phyloP scores from a whole-genome alignment of 805 yeast genomes.

The Pichia membranifaciens region DNA sequence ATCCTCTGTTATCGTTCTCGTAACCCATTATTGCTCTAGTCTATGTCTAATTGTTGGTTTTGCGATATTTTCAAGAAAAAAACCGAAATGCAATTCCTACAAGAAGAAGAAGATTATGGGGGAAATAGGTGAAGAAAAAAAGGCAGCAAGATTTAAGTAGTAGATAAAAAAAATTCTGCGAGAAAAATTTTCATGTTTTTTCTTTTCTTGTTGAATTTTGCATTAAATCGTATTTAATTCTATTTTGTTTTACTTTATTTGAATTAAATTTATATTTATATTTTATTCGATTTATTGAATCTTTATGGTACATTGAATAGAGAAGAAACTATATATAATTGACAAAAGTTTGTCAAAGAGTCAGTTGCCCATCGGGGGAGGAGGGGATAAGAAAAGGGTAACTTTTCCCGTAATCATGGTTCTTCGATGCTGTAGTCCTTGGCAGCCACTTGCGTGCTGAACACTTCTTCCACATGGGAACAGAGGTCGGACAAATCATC shows the following conservation, averaged over 20 bases:
- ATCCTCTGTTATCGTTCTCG: slow-evolving; percentile 34
- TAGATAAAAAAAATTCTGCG: slow-evolving; percentile 2
- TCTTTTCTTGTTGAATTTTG: not conserved
- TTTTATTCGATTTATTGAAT: too few species aligned
- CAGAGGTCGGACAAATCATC: slow-evolving; percentile 81
- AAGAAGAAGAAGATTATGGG: not conserved
- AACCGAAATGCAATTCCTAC: too few species aligned
- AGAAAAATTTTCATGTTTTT: not conserved
- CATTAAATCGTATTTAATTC: too few species aligned
- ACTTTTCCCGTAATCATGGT: slow-evolving; percentile 29
- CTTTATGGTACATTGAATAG: too few species aligned
- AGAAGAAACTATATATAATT: too few species aligned
- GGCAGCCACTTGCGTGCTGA: slow-evolving; percentile 49
- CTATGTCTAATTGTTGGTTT: not conserved
- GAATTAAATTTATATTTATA: too few species aligned
- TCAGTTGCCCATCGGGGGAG: too few species aligned
- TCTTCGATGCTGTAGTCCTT: slow-evolving; percentile 47
- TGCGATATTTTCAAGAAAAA: not conserved
- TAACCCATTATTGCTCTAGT: slow-evolving; percentile 34
- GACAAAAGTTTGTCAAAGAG: too few species aligned
- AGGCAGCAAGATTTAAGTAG: slow-evolving; percentile 3
- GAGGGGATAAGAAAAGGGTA: too few species aligned
- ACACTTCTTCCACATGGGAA: slow-evolving; percentile 72
- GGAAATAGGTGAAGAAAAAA: not conserved
- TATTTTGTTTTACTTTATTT: too few species aligned